Percentiles rank a stretch among this genome's conserved stretches.
Evolutionary conservation across 805 yeast species (phyloP).

Genomic region (Ogataea siamensis): DNA sequence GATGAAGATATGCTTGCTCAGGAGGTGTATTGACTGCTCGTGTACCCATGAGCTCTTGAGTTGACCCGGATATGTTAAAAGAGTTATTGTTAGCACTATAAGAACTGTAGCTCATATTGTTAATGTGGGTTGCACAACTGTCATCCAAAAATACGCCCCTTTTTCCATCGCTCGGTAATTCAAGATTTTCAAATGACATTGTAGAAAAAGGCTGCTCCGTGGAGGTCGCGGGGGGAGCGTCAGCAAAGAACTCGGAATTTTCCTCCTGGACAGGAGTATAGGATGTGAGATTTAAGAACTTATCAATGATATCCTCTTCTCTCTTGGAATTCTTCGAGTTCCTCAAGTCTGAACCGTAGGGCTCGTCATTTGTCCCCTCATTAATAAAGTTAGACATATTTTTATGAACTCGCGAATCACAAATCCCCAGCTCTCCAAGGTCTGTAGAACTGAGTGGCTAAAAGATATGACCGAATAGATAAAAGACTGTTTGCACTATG

Average conservation of each 20-base stretch:
- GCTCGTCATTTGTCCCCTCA: constrained; percentile 1
- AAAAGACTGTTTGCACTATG: too few relatives aligned
- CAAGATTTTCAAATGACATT: neutral
- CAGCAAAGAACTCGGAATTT: neutral
- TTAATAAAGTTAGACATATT: constrained; percentile 1
- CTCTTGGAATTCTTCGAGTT: constrained; percentile 1
- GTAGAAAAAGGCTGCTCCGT: neutral
- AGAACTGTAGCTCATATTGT: constrained; percentile 2
- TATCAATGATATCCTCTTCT: constrained; percentile 11
- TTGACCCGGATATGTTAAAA: neutral
- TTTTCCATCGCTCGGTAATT: neutral
- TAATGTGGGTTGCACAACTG: neutral
- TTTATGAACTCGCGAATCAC: neutral
- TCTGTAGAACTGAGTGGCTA: neutral
- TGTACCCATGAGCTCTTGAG: neutral
- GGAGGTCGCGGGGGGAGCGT: neutral
- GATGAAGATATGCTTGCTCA: constrained; percentile 3
- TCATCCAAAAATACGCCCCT: neutral
- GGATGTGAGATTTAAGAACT: constrained; percentile 8
- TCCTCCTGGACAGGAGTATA: constrained; percentile 5
- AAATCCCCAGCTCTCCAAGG: neutral
- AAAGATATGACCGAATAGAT: too few relatives aligned
- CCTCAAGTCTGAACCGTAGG: neutral
- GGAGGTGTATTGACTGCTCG: constrained; percentile 6
- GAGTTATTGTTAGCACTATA: constrained; percentile 1